Base-by-base conservation (phyloP, 331 rosid species). In the Phaseolus coccineus region DNA sequence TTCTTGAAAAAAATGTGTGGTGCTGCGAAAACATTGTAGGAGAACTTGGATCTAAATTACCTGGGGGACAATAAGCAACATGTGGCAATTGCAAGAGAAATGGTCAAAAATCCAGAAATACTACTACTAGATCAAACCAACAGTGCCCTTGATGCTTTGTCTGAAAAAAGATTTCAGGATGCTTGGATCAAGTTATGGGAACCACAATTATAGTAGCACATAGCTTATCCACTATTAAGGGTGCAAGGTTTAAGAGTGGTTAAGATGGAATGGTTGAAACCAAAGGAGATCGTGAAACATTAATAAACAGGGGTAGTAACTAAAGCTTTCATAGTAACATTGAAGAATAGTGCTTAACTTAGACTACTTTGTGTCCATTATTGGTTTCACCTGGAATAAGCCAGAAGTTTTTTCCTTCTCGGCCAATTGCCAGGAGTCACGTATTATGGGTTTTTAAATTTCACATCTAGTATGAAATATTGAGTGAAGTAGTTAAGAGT, bases 191-290 rank as follows among this genome's bases (percentile, higher is more conserved):
- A 25, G 88, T 89, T 12, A 80, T 57, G 84, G 86, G 83, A 67
- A 89, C 90, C 53, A 86, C 89, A 8, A 68, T 89, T 7, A 66
- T 86, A 16, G 86, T 89, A 39, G 90, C 88, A 0, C 92, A 84
- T 55, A 88, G 85, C 47, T 73, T 89, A 37, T 82, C 87, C 3
- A 84, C 89, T 5, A 69, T 86, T 8, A 88, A 67, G 68, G 78
- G 73, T 31, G 59, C 28, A 22, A 19, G 28, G 3, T n/a, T 52
- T 6, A 52, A 52, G 6, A 19, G 28, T 53, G 0, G 12, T 7
- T 53, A 2, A 53, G 24, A 53, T 22, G 59, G 59, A 19, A 19
- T n/a, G 84, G 76, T 87, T 44, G 87, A 62, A 0, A 88, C 83
- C 51, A 84, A 83, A 64, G 90, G 90, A 53, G 84, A 72, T 24